Evolutionary conservation across 2,329 filamentous ascomycete species (phyloP), one percentile per base, ranked within the genome.

Genomic region (Exserohilum rostratum): DNA sequence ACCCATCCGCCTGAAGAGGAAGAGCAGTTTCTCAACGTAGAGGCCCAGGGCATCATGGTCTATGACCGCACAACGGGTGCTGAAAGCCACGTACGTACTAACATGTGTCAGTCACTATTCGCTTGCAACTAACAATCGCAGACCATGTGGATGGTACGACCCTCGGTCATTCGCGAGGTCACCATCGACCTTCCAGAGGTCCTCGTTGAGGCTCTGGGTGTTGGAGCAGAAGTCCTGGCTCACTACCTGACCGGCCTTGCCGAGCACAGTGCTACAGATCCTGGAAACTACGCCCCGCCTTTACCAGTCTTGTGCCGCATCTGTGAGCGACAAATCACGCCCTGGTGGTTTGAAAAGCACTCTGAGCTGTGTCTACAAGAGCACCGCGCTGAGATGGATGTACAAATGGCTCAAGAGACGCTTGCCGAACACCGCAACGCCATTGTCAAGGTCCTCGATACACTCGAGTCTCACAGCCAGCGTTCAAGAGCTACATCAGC

Each of bases 321-420:
- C 50, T 99, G 95, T 75, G 95, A 99, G 73, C 90, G 95, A 49
- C 91, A 97, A 59, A 98, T 99, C 57, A 91, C 91, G 4, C 92
- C 93, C 0, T 99, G 95, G 95, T 99, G 95, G 96, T 99, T 99
- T 66, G 95, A 99, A 77, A 99, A 98, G 76, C 95, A 99, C 73
- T 96, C 93, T 2, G 96, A 99, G 68, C 80, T 98, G 17, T 99
- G 95, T 70, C 81, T 97, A 50, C 93, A 98, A 72, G 95, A 99
- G 73, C 95, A 99, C 71, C 88, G 90, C 46, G 93, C 95, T 0
- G 95, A 99, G 73, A 96, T 97, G 90, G 93, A 98, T 66, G 92
- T 99, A 3, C 93, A 99, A 72, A 89, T 98, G 82, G 87, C 93
- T 5, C 95, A 99, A 70, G 95, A 99, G 71, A 91, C 86, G 58